Evolutionary conservation across 1,284 basidiomycete species (phyloP).

Genomic region (Cutaneotrichosporon mucoides): DNA sequence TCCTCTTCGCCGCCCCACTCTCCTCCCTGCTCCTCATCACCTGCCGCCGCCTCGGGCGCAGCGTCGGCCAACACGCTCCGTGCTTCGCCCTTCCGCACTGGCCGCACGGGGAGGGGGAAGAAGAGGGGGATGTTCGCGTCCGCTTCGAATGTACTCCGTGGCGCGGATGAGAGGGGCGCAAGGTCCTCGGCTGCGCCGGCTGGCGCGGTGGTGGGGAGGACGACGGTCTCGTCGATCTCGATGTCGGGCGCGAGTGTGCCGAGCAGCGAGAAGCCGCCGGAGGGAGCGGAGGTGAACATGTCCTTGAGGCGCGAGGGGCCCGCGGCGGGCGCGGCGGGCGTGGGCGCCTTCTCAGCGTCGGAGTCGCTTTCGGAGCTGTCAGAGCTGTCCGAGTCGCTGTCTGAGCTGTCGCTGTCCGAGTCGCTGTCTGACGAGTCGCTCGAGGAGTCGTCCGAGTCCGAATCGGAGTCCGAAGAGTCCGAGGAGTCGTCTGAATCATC

Average conservation of each 20-base stretch:
- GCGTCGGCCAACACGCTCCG: conserved; percentile 11
- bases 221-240: conserved; percentile 44
- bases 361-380: no score
- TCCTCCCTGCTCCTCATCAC: conserved; percentile 5
- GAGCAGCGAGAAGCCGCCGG: conserved; percentile 19
- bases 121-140: conserved; percentile 38
- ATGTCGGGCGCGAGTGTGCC: conserved; percentile 38
- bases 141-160: conserved; percentile 33
- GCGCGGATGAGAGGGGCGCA: conserved; percentile 12
- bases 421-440: conserved; percentile 12
- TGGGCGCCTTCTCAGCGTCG: conserved; percentile 3
- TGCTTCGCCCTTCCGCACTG: conserved; percentile 22
- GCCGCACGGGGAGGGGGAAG: conserved; percentile 28
- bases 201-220: conserved; percentile 21
- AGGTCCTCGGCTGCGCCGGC: conserved; percentile 10
- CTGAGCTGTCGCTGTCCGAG: conserved; percentile 13
- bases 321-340: background rate
- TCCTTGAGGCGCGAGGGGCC: conserved; percentile 28
- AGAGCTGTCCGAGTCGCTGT: no score
- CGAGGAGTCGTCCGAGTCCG: conserved; percentile 11
- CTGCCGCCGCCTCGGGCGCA: no score
- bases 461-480: background rate
- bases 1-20: conserved; percentile 15
- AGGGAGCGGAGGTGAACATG: conserved; percentile 30
- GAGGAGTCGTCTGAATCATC: background rate